Evolutionary conservation across 2,329 filamentous ascomycete genomes (phyloP).

Genomic region (Lizonia empirigonia): DNA sequence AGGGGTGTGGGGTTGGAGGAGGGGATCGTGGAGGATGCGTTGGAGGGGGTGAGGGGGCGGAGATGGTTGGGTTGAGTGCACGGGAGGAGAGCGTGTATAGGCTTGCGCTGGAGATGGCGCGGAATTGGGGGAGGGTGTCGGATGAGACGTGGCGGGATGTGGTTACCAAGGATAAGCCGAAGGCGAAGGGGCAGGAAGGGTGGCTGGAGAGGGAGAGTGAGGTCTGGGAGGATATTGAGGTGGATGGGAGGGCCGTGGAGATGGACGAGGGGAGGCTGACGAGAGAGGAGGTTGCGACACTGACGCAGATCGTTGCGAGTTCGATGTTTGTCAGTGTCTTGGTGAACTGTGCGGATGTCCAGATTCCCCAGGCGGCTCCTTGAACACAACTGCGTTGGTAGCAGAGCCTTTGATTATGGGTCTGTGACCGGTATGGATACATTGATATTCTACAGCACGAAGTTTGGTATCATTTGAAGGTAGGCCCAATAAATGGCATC

Average conservation of each 20-base stretch:
- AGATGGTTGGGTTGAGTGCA: background rate
- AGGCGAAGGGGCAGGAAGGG: background rate
- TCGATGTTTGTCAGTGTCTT: slow-evolving; percentile 9
- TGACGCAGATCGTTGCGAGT: slow-evolving; percentile 9
- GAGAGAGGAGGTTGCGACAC: slow-evolving; percentile 2
- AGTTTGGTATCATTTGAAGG: slow-evolving; percentile 15
- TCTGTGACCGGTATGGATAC: background rate
- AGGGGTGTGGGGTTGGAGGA: background rate
- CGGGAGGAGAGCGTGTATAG: slow-evolving; percentile 1
- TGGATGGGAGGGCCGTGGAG: background rate
- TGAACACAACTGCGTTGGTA: no score
- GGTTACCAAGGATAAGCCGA: background rate
- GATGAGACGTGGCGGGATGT: slow-evolving; percentile 3
- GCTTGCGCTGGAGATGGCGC: slow-evolving; percentile 6
- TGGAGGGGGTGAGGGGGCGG: background rate
- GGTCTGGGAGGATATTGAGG: background rate
- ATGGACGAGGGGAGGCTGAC: background rate
- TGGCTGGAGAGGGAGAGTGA: slow-evolving; percentile 6
- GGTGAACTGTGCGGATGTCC: slow-evolving; percentile 8
- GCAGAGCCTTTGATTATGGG: no score
- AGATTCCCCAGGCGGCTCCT: no score
- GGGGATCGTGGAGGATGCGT: background rate
- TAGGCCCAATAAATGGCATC: background rate
- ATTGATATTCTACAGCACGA: slow-evolving; percentile 13
- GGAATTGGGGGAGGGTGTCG: slow-evolving; percentile 1